phyloP scores from a whole-genome alignment of 805 yeast genomes.

The Ogataea henricii region DNA sequence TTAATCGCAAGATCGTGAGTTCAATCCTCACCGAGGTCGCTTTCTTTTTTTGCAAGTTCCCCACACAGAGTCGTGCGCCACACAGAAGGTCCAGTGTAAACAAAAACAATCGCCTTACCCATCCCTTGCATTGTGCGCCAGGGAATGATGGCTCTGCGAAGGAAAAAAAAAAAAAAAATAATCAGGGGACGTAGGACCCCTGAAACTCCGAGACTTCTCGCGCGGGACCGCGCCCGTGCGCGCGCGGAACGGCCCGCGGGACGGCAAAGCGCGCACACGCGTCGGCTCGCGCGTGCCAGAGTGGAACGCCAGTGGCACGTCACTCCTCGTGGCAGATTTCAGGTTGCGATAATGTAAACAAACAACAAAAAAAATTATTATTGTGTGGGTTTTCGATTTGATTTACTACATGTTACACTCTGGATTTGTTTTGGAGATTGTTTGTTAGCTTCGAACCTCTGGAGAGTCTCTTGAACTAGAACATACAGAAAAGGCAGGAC shows the following conservation, averaged over 20 bases:
- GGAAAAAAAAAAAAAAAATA: background rate
- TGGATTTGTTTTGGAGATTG: background rate
- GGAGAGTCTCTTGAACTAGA: background rate
- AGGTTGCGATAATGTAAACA: constrained; percentile 17
- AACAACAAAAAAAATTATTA: constrained; percentile 10
- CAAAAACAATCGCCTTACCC: constrained; percentile 14
- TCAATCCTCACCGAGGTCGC: constrained; percentile 32
- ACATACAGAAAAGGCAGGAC: constrained; percentile 7
- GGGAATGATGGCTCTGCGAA: background rate
- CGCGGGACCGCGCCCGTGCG: background rate
- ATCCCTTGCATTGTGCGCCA: background rate
- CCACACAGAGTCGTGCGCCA: constrained; percentile 4
- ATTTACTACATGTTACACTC: background rate
- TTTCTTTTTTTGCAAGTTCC: constrained; percentile 11
- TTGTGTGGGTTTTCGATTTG: constrained; percentile 5
- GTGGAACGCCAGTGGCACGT: background rate
- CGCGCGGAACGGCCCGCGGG: too few species aligned
- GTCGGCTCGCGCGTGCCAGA: background rate
- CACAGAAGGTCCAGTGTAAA: constrained; percentile 1
- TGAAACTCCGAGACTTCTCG: background rate
- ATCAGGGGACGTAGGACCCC: too few species aligned
- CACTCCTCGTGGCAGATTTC: constrained; percentile 11
- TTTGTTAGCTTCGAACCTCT: too few species aligned
- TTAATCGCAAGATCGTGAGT: constrained; percentile 32
- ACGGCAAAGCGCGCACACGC: too few species aligned